Percentiles rank a stretch among this genome's conserved stretches.
Evolutionary conservation across 208 protist genomes (phyloP).

Genomic region (Trypanosoma avium): DNA sequence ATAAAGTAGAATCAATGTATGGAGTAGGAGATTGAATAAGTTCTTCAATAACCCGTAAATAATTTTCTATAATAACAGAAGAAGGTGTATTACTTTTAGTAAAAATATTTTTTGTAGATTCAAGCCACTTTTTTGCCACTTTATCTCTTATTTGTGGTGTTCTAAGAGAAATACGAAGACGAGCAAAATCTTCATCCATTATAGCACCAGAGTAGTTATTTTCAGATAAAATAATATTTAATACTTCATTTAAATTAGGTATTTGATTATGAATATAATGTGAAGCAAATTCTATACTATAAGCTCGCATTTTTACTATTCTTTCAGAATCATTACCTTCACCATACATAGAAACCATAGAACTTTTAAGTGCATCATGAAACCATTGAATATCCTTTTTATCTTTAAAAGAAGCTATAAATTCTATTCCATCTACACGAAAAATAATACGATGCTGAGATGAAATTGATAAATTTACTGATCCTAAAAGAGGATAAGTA

Average conservation of each 20-base stretch:
- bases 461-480: constrained; percentile 15
- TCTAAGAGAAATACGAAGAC: constrained; percentile 19
- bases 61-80: constrained; percentile 2
- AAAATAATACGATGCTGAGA: constrained; percentile 9
- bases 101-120: background rate
- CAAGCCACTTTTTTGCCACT: constrained; percentile 21
- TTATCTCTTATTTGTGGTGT: constrained; percentile 21
- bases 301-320: constrained; percentile 31
- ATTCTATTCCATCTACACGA: constrained; percentile 21
- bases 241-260: background rate
- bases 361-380: constrained; percentile 22
- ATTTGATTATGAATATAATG: background rate
- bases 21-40: constrained; percentile 21
- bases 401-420: constrained; percentile 19
- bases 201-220: background rate
- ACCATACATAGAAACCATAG: constrained; percentile 36
- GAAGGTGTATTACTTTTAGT: background rate
- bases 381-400: constrained; percentile 16
- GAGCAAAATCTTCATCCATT: constrained; percentile 4
- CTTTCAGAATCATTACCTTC: constrained; percentile 27
- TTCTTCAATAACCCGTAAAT: constrained; percentile 27
- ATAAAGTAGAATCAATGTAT: constrained; percentile 12
- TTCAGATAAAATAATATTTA: constrained; percentile 7
- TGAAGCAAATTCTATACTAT: constrained; percentile 29
- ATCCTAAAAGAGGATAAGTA: constrained; percentile 28